Base-by-base conservation (phyloP, 805 yeast species). In the Blastobotrys chiropterorum region DNA sequence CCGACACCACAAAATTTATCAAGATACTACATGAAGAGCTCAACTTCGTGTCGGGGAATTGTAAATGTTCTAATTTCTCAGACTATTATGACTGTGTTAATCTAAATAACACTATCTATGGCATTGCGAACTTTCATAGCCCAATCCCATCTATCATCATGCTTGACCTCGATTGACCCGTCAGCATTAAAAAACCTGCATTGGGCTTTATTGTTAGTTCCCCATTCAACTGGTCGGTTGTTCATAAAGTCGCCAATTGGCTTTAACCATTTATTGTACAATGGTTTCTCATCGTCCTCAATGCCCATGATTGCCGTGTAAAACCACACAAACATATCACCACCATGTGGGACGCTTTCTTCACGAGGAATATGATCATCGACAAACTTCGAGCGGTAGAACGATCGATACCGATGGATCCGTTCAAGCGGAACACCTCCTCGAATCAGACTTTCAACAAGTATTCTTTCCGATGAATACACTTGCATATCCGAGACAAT, bases 401-500 rank as follows among this genome's bases (percentile, higher is more conserved):
- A 59, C 13, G 65, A 58, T 50, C 63, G 61, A 55, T 68, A 71
- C 31, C 74, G 62, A 52, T 54, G 67, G 26, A 67, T 56, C 21
- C 54, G 50, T n/a, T 60, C 56, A 15, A 50, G 52, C 8, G 70
- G 69, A 51, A 63, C 67, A 5, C 67, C 67, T 15, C 62, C 52
- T 20, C 56, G 51, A n/a, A 63, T 57, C 50, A 68, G 48, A 17
- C 65, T 61, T 47, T 67, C 58, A n/a, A 72, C 47, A 47, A 67
- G 67, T 1, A 72, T 72, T 50, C 75, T 62, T n/a, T 63, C 57
- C 2, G 74, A 68, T 7, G 67, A 66, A 53, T 72, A 67, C 5
- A 72, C 72, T 54, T 72, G 75, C 3, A 70, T 68, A 56, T 70
- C 74, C 8, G 71, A 66, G 20, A 67, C 61, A 30, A 70, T 70